Evolutionary conservation across 306 rosid genomes (phyloP).

Genomic region (Rosa persica): DNA sequence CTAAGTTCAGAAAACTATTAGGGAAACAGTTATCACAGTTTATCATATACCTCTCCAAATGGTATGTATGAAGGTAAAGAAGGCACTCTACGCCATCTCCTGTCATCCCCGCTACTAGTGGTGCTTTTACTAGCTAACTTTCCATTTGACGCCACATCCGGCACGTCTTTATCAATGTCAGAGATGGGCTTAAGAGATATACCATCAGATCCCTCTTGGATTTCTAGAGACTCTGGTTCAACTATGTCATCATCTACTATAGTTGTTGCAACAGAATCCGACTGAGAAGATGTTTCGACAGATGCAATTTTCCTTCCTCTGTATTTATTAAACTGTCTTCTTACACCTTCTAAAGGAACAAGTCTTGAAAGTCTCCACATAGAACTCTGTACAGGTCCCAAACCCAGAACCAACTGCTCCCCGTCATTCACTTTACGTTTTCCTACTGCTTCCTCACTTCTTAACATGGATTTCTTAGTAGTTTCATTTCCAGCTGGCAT

Average conservation of each 20-base stretch:
- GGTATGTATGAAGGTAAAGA: conserved; percentile 96
- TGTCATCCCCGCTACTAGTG: conserved; percentile 42
- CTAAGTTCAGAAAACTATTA: not conserved
- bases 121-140: conserved; percentile 45
- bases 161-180: conserved; percentile 42
- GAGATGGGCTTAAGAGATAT: conserved; percentile 90
- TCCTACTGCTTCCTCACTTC: conserved; percentile 48
- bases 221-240: conserved; percentile 89
- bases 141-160: conserved; percentile 45
- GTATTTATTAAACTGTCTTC: conserved; percentile 55
- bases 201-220: conserved; percentile 88
- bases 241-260: conserved; percentile 65
- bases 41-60: conserved; percentile 74
- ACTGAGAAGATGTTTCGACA: conserved; percentile 40
- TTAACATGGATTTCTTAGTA: conserved; percentile 36
- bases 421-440: conserved; percentile 57
- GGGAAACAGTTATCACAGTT: not conserved
- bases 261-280: conserved; percentile 52
- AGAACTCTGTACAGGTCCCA: conserved; percentile 91
- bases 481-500: conserved; percentile 44
- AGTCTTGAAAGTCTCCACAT: conserved; percentile 93
- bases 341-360: conserved; percentile 83
- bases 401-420: conserved; percentile 85
- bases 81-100: conserved; percentile 78
- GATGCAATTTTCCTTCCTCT: conserved; percentile 46